Evolutionary conservation across 1,284 basidiomycete species (phyloP).

Genomic region (Xerocomus cyaneibrunnescens): DNA sequence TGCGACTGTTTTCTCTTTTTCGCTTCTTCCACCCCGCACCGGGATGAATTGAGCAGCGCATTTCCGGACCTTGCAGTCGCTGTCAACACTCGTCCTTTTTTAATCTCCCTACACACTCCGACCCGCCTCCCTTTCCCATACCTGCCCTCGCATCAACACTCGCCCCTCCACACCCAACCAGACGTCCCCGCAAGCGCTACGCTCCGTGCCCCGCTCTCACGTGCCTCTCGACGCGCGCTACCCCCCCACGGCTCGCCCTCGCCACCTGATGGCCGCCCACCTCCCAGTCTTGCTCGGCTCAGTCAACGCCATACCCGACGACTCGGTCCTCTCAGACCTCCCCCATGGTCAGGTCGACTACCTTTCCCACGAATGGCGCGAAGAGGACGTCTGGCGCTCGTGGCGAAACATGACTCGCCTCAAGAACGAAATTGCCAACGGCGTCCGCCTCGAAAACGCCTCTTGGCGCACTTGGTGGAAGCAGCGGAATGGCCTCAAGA

Average conservation of each 20-base stretch:
- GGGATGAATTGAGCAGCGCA: too few species aligned
- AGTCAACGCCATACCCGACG: slow-evolving; percentile 60
- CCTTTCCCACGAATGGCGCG: slow-evolving; percentile 93
- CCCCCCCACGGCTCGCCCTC: too few species aligned
- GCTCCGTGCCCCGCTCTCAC: neutral
- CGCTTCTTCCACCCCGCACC: too few species aligned
- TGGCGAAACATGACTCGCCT: slow-evolving; percentile 99
- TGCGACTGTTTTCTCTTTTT: too few species aligned
- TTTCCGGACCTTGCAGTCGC: too few species aligned
- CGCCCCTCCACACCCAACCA: too few species aligned
- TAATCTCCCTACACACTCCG: slow-evolving; percentile 14
- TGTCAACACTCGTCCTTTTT: slow-evolving; percentile 11
- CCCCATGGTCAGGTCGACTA: slow-evolving; percentile 79
- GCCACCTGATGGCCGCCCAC: slow-evolving; percentile 58
- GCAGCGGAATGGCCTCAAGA: slow-evolving; percentile 95
- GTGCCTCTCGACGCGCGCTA: neutral
- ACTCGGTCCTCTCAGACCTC: slow-evolving; percentile 62
- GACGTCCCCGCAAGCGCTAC: too few species aligned
- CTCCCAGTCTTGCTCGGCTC: slow-evolving; percentile 68
- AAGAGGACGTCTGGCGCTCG: slow-evolving; percentile 97
- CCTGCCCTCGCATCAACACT: too few species aligned
- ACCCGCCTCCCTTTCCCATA: neutral
- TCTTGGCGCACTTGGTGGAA: slow-evolving; percentile 99
- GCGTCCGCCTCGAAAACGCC: slow-evolving; percentile 93
- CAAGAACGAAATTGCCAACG: slow-evolving; percentile 98